phyloP scores from a whole-genome alignment of 148 eudicot species.

The Pharnaceum exiguum region DNA sequence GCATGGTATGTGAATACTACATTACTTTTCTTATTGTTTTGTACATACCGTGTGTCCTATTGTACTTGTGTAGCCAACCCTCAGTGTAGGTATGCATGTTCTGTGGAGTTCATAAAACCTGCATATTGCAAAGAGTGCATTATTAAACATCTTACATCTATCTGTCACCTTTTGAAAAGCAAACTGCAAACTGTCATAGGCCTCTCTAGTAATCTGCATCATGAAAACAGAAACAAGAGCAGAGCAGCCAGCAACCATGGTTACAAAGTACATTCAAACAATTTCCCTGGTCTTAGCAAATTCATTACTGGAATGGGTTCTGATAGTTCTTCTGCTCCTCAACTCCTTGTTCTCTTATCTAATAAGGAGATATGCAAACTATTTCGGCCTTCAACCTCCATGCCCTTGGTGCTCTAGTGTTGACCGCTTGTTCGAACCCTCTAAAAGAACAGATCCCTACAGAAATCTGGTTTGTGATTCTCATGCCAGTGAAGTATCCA shows the following conservation, averaged over 20 bases:
- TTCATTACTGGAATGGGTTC: constrained; percentile 11
- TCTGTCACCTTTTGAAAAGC: no score
- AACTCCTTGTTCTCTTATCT: constrained; percentile 4
- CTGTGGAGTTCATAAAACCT: no score
- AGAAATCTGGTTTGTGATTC: constrained; percentile 11
- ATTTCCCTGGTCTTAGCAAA: neutral
- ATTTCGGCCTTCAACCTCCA: constrained; percentile 4
- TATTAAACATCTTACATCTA: no score
- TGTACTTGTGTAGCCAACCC: no score
- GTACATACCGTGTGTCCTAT: no score
- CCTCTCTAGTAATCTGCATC: neutral
- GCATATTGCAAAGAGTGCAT: no score
- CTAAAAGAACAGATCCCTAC: constrained; percentile 1
- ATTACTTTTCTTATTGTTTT: no score
- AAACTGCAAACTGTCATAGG: no score
- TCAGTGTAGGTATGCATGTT: no score
- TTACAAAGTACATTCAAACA: neutral
- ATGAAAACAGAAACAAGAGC: neutral
- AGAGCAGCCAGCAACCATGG: neutral
- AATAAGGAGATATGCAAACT: neutral
- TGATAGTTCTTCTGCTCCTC: neutral
- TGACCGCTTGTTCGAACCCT: constrained; percentile 1
- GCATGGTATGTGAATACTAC: no score
- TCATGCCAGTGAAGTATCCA: constrained; percentile 24
- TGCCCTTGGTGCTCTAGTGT: constrained; percentile 6